Evolutionary conservation across 257 asterid genomes (phyloP).

Genomic region (Salvia miltiorrhiza): DNA sequence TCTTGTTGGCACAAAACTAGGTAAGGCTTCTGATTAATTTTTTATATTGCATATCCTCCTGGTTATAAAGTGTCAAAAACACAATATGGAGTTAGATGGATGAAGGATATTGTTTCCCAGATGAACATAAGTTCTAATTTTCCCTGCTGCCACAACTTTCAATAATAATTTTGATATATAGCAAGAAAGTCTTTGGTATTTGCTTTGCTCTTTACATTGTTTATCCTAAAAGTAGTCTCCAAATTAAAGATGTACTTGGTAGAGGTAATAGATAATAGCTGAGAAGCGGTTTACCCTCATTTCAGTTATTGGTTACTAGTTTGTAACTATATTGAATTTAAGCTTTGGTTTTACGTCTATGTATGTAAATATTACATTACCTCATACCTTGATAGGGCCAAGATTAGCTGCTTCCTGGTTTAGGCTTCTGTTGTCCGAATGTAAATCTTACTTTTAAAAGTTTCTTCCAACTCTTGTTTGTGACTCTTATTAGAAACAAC

Average conservation of each 20-base stretch:
- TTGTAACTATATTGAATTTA: not conserved
- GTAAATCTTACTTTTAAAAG: not conserved
- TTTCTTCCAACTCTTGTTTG: not conserved
- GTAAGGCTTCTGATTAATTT: slow-evolving; percentile 37
- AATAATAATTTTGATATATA: not conserved
- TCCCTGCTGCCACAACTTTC: not conserved
- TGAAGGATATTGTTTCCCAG: slow-evolving; percentile 3
- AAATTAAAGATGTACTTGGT: not conserved
- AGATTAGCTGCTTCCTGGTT: slow-evolving; percentile 10
- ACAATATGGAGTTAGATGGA: slow-evolving; percentile 7
- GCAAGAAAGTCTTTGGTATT: not conserved
- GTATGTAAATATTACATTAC: not conserved
- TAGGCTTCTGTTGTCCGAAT: not conserved
- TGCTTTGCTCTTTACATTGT: not conserved
- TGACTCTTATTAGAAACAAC: not conserved
- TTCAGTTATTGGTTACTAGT: not conserved
- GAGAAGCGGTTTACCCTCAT: not conserved
- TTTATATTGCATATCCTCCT: not conserved
- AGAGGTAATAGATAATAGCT: not conserved
- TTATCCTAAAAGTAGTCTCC: not conserved
- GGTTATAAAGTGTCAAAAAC: not conserved
- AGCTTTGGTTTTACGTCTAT: not conserved
- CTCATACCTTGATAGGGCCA: not conserved
- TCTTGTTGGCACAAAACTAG: slow-evolving; percentile 81
- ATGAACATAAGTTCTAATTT: not conserved